Percentiles rank a stretch among this genome's conserved stretches.
Evolutionary conservation across 2,329 filamentous ascomycete genomes (phyloP).

Genomic region (Cytospora leucostoma): DNA sequence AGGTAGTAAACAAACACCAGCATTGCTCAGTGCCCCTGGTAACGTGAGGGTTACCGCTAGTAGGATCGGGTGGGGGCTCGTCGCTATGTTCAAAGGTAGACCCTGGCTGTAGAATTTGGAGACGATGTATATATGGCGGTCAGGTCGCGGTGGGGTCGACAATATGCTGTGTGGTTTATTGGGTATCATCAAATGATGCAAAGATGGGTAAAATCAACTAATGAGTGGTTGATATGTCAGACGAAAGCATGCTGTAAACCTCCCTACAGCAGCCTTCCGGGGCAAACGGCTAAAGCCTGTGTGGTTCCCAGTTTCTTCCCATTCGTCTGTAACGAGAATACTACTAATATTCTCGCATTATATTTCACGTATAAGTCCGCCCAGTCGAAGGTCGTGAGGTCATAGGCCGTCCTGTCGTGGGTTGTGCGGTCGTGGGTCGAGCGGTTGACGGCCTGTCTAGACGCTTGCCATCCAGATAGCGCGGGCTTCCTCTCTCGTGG

Average conservation of each 20-base stretch:
- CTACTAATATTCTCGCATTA: conserved; percentile 13
- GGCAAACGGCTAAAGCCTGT: not conserved
- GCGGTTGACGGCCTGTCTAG: conserved; percentile 33
- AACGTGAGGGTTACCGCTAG: not conserved
- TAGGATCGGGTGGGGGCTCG: not conserved
- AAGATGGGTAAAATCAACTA: not conserved
- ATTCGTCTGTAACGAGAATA: not conserved
- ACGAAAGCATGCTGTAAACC: not conserved
- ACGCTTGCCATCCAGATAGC: conserved; percentile 59
- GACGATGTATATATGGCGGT: not conserved
- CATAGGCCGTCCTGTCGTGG: conserved; percentile 5
- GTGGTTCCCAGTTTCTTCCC: too few relatives aligned
- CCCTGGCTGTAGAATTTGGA: not conserved
- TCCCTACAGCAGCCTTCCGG: not conserved
- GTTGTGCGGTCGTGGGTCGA: conserved; percentile 2
- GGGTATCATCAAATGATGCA: not conserved
- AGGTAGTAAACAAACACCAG: not conserved
- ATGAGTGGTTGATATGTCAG: not conserved
- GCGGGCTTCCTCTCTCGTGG: conserved; percentile 52
- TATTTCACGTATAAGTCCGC: conserved; percentile 7
- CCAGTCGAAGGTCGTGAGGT: conserved; percentile 10
- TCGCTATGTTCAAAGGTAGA: not conserved
- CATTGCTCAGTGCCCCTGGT: conserved; percentile 7
- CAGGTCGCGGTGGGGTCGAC: not conserved
- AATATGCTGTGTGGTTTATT: not conserved